Evolutionary conservation across 257 asterid genomes (phyloP), one percentile per base, ranked within the genome.

Genomic region (Cynanchum wilfordii): DNA sequence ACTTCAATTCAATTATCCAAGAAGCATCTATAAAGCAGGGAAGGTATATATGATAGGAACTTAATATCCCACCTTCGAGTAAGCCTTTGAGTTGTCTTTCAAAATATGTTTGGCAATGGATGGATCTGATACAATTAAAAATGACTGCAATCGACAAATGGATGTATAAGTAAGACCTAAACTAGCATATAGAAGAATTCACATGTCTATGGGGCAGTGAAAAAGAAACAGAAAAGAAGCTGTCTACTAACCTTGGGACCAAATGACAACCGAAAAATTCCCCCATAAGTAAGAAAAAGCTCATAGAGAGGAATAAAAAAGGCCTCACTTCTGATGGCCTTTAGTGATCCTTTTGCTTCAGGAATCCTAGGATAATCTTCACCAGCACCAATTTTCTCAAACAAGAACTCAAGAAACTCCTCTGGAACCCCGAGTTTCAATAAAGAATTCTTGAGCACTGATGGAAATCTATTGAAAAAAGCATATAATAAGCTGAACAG

Each of bases 111-210:
- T 94, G 79, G 97, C 95, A 22, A 94, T 89, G 7, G 84, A 80
- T 69, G 99, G 97, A 85, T 94, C 96, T 51, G 98, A 94, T 73
- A 94, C 95, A 73, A 94, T 90, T 63, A 94, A 79, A 82, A 94
- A 94, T 5, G 98, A 91, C 99, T 93, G 96, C 96, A 80, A 65
- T 12, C 59, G 60, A 73, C 81, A 51, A 64, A 73, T 60, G 13
- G 62, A 69, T 80, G 75, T 69, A 68, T 83, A 42, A 42, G 38
- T 2, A 33, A 75, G 67, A 45, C 75, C 57, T 58, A 70, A 58
- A 27, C 25, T 29, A 57, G 27, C 70, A 42, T 9, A 60, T 36
- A 44, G 57, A 71, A 29, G 30, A 29, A 20, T 0, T 6, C 40
- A 67, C 71, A 45, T 44, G 9, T 36, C 22, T 10, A 25, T 4